These are phyloP conservation scores for Pseudoperonospora humuli DNA, from an alignment of 352 stramenopile species.

Conservation along the genomic window DNA sequence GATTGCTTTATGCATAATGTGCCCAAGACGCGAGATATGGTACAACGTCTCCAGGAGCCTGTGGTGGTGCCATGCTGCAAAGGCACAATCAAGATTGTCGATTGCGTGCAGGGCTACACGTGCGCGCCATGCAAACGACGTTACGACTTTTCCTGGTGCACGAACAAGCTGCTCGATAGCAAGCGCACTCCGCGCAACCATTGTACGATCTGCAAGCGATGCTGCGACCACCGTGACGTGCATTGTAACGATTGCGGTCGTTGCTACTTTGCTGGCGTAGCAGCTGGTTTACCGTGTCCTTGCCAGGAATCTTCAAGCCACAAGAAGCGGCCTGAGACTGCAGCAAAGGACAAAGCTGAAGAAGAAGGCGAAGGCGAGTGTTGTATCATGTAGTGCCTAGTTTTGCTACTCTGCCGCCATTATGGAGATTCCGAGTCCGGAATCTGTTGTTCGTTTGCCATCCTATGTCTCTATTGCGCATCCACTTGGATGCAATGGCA, in stretches of 20 bases:
- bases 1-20: constrained; percentile 86
- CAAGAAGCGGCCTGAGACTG: constrained; percentile 44
- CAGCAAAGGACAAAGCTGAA: constrained; percentile 33
- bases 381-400: constrained; percentile 64
- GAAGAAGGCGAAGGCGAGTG: constrained; percentile 73
- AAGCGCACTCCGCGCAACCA: constrained; percentile 74
- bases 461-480: too few species aligned
- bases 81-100: constrained; percentile 50
- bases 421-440: constrained; percentile 14
- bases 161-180: constrained; percentile 68
- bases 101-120: constrained; percentile 67
- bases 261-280: constrained; percentile 83
- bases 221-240: constrained; percentile 80
- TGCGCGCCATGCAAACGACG: constrained; percentile 38
- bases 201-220: constrained; percentile 81
- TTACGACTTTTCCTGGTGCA: constrained; percentile 81
- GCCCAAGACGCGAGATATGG: constrained; percentile 81
- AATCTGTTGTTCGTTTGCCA: constrained; percentile 3
- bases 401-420: constrained; percentile 8
- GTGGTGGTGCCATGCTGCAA: constrained; percentile 60
- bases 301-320: constrained; percentile 57
- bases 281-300: constrained; percentile 63
- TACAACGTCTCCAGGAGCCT: constrained; percentile 55
- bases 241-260: constrained; percentile 76
- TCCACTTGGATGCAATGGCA: too few species aligned